Conservation (phyloP, 805 yeast species). For the Wickerhamia fluorescens region DNA sequence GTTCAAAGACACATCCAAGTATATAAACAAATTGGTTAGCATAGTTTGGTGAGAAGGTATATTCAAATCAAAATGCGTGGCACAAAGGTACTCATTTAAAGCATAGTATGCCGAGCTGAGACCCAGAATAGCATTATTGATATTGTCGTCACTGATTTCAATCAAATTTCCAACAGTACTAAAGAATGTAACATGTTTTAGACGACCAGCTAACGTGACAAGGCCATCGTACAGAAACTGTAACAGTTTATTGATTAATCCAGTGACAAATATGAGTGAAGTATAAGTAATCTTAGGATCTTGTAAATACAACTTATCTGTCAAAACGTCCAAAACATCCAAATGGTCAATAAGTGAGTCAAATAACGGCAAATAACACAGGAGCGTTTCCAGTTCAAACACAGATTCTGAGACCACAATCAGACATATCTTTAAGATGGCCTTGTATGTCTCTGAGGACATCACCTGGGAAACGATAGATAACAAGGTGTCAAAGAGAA, state of each 20-base stretch:
- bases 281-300: slow-evolving; percentile 38
- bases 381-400: slow-evolving; percentile 31
- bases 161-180: slow-evolving; percentile 34
- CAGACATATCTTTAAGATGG: slow-evolving; percentile 37
- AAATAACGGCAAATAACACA: slow-evolving; percentile 29
- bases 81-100: slow-evolving; percentile 29
- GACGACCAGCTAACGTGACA: slow-evolving; percentile 38
- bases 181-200: slow-evolving; percentile 42
- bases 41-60: slow-evolving; percentile 33
- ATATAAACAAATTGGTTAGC: slow-evolving; percentile 32
- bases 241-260: slow-evolving; percentile 36
- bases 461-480: slow-evolving; percentile 35
- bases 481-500: slow-evolving; percentile 34
- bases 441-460: slow-evolving; percentile 39
- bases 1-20: slow-evolving; percentile 33
- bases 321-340: slow-evolving; percentile 36
- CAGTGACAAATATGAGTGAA: slow-evolving; percentile 40
- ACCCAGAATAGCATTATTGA: slow-evolving; percentile 21
- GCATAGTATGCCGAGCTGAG: slow-evolving; percentile 28
- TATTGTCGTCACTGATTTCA: slow-evolving; percentile 30
- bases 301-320: slow-evolving; percentile 34
- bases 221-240: slow-evolving; percentile 36
- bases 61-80: slow-evolving; percentile 29
- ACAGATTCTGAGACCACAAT: slow-evolving; percentile 38
- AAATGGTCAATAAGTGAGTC: slow-evolving; percentile 30